A percentile compares a stretch with the other conserved stretches of the same genome.
These are phyloP conservation scores for Epichloe gansuensis DNA, from an alignment of 2,329 filamentous ascomycete species.

Conservation along the genomic window DNA sequence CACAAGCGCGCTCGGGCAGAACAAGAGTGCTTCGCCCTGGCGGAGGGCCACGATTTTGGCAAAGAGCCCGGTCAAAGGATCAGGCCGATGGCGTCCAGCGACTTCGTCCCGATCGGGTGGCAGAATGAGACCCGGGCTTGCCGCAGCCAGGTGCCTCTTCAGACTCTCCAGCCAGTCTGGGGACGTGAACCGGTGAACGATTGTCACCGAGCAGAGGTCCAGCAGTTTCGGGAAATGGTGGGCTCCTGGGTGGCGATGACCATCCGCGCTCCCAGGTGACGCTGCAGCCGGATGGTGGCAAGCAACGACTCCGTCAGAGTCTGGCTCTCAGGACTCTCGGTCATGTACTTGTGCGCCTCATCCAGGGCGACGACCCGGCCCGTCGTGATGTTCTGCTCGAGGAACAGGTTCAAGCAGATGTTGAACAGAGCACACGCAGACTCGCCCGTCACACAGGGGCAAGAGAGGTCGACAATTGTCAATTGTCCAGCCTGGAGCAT, in stretches of 20 bases:
- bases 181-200: conserved; percentile 61
- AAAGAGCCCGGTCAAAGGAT: conserved; percentile 22
- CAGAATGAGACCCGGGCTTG: background rate
- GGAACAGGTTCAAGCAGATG: conserved; percentile 54
- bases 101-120: background rate
- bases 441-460: conserved; percentile 54
- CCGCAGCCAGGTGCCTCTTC: conserved; percentile 31
- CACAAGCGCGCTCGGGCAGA: conserved; percentile 32
- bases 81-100: background rate
- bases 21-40: conserved; percentile 34
- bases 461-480: conserved; percentile 53
- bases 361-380: conserved; percentile 59
- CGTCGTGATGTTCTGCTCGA: conserved; percentile 33
- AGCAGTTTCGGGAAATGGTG: conserved; percentile 57
- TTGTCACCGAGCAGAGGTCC: conserved; percentile 57
- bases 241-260: conserved; percentile 71
- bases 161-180: conserved; percentile 47
- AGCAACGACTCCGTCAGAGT: conserved; percentile 51
- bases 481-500: conserved; percentile 18
- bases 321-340: conserved; percentile 36
- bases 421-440: conserved; percentile 63
- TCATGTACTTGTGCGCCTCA: conserved; percentile 71
- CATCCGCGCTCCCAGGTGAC: conserved; percentile 54
- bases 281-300: conserved; percentile 54
- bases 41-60: conserved; percentile 28